Evolutionary conservation across 768 basidiomycete species (phyloP).

Genomic region (Termitomyces sp.): DNA sequence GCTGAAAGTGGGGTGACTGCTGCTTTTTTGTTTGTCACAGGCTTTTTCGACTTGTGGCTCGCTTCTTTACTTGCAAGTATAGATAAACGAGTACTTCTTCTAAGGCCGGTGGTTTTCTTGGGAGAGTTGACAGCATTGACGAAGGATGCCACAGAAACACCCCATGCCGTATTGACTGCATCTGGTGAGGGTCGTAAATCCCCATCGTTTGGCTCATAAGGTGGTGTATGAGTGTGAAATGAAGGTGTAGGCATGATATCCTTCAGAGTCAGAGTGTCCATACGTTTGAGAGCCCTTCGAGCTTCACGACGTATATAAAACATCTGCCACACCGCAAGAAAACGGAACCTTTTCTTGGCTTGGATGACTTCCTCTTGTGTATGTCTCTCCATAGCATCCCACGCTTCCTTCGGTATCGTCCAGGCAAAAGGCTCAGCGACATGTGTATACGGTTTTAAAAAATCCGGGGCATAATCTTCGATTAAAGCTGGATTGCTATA

Average conservation of each 20-base stretch:
- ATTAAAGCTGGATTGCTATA: neutral
- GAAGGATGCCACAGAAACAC: neutral
- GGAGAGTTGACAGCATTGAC: too few relatives aligned
- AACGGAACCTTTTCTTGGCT: neutral
- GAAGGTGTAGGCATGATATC: neutral
- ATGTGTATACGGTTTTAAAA: neutral
- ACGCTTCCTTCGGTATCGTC: neutral
- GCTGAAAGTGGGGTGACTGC: neutral
- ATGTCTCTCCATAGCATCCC: neutral
- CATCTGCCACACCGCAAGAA: conserved; percentile 9
- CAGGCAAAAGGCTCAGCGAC: neutral
- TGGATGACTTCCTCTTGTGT: neutral
- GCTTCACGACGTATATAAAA: neutral
- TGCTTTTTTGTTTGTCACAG: neutral
- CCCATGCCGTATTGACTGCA: neutral
- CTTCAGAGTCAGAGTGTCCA: neutral
- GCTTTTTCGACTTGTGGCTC: too few relatives aligned
- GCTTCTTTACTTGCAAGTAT: neutral
- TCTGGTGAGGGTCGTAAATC: neutral
- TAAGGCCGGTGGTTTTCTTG: too few relatives aligned
- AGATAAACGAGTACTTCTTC: neutral
- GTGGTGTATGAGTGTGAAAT: neutral
- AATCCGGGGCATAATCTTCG: neutral
- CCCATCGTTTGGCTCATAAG: neutral
- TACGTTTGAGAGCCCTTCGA: neutral